Evolutionary conservation across 2,329 filamentous ascomycete genomes (phyloP), one percentile per base, ranked within the genome.

Genomic region (Celoporthe dispersa): DNA sequence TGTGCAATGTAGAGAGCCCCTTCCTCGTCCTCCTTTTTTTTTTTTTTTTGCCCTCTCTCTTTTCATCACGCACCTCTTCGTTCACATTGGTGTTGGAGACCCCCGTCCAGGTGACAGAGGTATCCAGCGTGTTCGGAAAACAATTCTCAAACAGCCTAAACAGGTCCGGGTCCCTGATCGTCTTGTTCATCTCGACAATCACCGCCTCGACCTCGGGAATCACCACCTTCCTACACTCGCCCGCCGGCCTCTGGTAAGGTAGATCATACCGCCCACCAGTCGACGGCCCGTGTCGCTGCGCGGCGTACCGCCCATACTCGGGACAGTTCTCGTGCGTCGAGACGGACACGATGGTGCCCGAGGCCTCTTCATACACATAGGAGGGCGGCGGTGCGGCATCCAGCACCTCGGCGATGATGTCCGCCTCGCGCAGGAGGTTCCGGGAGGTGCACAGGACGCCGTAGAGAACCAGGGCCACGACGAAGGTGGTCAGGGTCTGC

Each of bases 131-230:
- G 75, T 93, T 93, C 1, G 91, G 91, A 71, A 91, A 93, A 2
- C 90, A 90, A 76, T 94, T 94, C 75, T 92, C 89, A 77, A 94
- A 94, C 31, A 94, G 82, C 55, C 91, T 86, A n/a, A 90, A 91
- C 25, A 94, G 84, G 75, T 93, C 91, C 3, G 76, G 78, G 68
- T 81, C 80, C 64, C 70, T 72, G 60, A 80, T 78, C n/a, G 74
- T 64, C 28, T 70, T 70, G 69, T 75, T 78, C 74, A 80, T 77
- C 31, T 73, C 75, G 2, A 68, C 67, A 70, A 95, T 93, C 59
- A 91, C 87, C 71, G 90, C 84, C 77, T 95, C 92, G 1, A 94
- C 91, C 2, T 87, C 82, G 0, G 87, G 84, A 3, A 91, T 92
- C 68, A 87, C 86, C 80, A 94, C 94, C 0, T 90, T 93, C 64